Conservation (phyloP, 2,329 filamentous ascomycete species). For the Lasiodiplodia theobromae region DNA sequence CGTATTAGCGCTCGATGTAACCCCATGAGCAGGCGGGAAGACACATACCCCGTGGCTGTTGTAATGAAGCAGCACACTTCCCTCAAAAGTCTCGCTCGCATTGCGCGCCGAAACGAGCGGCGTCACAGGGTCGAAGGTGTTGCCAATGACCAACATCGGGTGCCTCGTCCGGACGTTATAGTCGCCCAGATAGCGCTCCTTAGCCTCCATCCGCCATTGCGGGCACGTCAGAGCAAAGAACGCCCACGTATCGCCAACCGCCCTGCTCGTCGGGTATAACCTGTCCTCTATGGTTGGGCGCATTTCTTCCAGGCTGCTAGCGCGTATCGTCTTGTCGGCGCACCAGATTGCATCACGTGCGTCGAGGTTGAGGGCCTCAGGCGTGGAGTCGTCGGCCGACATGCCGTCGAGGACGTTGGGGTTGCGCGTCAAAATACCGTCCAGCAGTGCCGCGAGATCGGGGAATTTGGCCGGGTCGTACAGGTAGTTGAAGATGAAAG, state of each 20-base stretch:
- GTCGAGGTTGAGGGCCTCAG: too few relatives aligned
- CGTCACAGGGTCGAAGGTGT: constrained; percentile 11
- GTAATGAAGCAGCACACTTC: constrained; percentile 53
- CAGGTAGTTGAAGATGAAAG: not conserved
- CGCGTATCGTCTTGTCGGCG: too few relatives aligned
- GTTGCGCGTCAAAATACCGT: not conserved
- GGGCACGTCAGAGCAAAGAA: constrained; percentile 37
- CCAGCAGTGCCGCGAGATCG: not conserved
- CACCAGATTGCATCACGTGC: too few relatives aligned
- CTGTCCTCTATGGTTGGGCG: too few relatives aligned
- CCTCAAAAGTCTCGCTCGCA: constrained; percentile 52
- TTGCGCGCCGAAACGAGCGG: constrained; percentile 40
- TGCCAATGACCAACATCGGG: not conserved
- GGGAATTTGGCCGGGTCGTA: not conserved
- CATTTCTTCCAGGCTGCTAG: too few relatives aligned
- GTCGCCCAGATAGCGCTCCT: constrained; percentile 40
- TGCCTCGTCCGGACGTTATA: constrained; percentile 33
- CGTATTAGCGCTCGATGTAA: not conserved
- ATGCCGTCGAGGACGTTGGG: too few relatives aligned
- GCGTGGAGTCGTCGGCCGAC: too few relatives aligned
- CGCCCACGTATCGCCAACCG: too few relatives aligned
- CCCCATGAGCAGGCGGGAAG: not conserved
- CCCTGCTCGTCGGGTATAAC: too few relatives aligned
- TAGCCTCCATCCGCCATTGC: constrained; percentile 46
- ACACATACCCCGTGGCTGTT: constrained; percentile 43